phyloP scores from a whole-genome alignment of 2,329 filamentous ascomycete genomes.

The Claviceps humidiphila region DNA sequence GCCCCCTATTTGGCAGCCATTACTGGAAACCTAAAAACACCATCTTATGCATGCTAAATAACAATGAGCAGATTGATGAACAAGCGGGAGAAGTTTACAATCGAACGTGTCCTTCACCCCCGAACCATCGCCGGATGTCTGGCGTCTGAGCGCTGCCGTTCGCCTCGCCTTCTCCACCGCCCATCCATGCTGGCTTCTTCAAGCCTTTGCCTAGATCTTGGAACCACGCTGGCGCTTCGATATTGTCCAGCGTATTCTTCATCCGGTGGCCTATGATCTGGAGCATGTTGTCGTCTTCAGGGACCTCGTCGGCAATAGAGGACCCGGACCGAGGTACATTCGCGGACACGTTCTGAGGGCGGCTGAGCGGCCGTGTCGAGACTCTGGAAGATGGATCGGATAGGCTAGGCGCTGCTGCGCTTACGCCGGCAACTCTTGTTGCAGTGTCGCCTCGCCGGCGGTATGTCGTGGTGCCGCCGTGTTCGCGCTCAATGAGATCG shows the following conservation, averaged over 20 bases:
- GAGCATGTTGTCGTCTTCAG: conserved; percentile 71
- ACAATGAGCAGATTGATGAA: neutral
- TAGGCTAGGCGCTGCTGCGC: conserved; percentile 30
- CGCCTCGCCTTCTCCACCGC: conserved; percentile 45
- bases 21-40: too few species aligned
- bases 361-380: conserved; percentile 21
- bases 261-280: conserved; percentile 72
- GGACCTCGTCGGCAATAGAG: conserved; percentile 29
- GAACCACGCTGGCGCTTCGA: conserved; percentile 73
- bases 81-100: conserved; percentile 4
- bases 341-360: conserved; percentile 26
- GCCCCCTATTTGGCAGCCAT: too few species aligned
- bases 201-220: conserved; percentile 55
- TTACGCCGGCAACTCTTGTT: conserved; percentile 18
- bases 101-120: conserved; percentile 22
- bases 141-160: conserved; percentile 18
- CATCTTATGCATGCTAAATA: too few species aligned
- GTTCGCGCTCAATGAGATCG: conserved; percentile 77
- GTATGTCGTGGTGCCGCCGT: conserved; percentile 49
- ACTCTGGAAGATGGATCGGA: conserved; percentile 31
- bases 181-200: conserved; percentile 74
- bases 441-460: conserved; percentile 33
- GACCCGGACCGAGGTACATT: conserved; percentile 15
- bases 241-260: conserved; percentile 79
- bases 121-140: conserved; percentile 47